Conservation (phyloP, 148 eudicot genomes). For the Camellia japonica region DNA sequence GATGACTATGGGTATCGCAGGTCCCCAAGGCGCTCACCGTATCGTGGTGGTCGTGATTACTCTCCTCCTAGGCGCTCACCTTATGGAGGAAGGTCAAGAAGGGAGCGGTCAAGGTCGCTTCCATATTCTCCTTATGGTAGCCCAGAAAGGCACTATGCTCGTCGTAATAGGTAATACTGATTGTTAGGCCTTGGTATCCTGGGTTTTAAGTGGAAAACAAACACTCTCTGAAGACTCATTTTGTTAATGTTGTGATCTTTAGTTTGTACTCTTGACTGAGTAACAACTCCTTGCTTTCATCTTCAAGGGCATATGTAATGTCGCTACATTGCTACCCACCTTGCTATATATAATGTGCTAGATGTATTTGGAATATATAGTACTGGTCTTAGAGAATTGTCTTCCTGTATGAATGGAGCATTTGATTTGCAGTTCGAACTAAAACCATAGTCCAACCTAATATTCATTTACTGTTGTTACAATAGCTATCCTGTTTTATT, state of each 20-base stretch:
- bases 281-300: not conserved
- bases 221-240: not conserved
- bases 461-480: no score
- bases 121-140: conserved; percentile 74
- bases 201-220: not conserved
- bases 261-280: not conserved
- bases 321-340: not conserved
- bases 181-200: not conserved
- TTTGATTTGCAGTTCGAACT: not conserved
- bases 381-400: not conserved
- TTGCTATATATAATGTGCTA: not conserved
- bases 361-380: not conserved
- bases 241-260: not conserved
- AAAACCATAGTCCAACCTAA: no score
- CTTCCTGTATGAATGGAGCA: not conserved
- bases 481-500: no score
- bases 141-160: conserved; percentile 67
- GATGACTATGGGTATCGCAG: conserved; percentile 80
- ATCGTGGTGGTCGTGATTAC: conserved; percentile 69
- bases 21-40: conserved; percentile 89
- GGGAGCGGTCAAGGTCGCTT: conserved; percentile 77
- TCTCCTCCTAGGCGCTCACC: conserved; percentile 85
- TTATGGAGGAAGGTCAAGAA: conserved; percentile 84
- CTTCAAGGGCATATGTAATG: not conserved
- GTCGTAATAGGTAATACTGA: conserved; percentile 55